Percentiles rank a stretch among this genome's conserved stretches.
Evolutionary conservation across 352 stramenopile species (phyloP).

Genomic region (Blastocystis sp.): DNA sequence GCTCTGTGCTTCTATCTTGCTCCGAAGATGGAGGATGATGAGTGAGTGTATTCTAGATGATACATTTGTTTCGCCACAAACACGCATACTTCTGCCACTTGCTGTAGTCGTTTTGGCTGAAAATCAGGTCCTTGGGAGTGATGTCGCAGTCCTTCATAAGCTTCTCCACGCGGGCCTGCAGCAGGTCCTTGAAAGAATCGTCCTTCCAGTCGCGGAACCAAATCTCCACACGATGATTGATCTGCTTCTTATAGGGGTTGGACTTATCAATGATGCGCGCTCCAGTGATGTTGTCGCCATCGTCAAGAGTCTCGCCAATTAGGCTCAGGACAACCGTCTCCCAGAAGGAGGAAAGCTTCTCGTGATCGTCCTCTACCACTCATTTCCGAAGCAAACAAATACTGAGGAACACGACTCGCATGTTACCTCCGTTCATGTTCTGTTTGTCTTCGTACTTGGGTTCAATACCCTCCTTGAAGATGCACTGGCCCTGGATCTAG

Average conservation of each 20-base stretch:
- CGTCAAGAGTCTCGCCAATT: slow-evolving; percentile 82
- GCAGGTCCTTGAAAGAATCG: slow-evolving; percentile 15
- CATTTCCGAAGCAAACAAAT: slow-evolving; percentile 2
- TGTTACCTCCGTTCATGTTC: slow-evolving; percentile 82
- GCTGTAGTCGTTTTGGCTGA: slow-evolving; percentile 41
- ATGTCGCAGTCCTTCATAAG: slow-evolving; percentile 14
- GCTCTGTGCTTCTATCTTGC: slow-evolving; percentile 98
- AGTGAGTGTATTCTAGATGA: slow-evolving; percentile 37
- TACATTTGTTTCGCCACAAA: background rate
- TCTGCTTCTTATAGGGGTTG: slow-evolving; percentile 55
- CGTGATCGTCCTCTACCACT: slow-evolving; percentile 76
- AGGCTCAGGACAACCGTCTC: slow-evolving; percentile 82
- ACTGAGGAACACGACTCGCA: slow-evolving; percentile 28
- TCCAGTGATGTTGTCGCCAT: slow-evolving; percentile 81
- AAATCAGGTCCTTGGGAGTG: background rate
- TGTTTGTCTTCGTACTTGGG: slow-evolving; percentile 83
- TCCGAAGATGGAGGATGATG: slow-evolving; percentile 97
- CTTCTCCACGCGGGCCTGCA: slow-evolving; percentile 36
- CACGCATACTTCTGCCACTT: slow-evolving; percentile 43
- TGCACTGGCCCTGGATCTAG: slow-evolving; percentile 46
- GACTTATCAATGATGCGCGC: slow-evolving; percentile 82
- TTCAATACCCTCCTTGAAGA: slow-evolving; percentile 83
- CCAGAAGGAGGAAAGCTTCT: slow-evolving; percentile 81
- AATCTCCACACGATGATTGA: slow-evolving; percentile 61
- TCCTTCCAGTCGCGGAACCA: slow-evolving; percentile 66